Percentiles rank a stretch among this genome's conserved stretches.
These are phyloP conservation scores for Avena sativa DNA, from an alignment of 176 grass and related monocot species.

Conservation along the genomic window DNA sequence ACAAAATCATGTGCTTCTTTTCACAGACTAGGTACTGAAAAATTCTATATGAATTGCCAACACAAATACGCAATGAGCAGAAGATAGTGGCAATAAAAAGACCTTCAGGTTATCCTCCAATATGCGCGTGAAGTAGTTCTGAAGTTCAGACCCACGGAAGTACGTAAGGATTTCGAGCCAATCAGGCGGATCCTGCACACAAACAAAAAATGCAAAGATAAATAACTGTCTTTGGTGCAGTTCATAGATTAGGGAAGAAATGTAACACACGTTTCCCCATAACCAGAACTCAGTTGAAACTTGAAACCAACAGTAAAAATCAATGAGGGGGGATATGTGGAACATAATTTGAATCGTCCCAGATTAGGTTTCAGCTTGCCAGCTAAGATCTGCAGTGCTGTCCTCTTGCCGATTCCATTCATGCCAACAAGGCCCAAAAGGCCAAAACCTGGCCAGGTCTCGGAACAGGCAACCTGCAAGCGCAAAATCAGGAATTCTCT, in stretches of 20 bases:
- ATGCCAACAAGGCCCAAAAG: constrained; percentile 82
- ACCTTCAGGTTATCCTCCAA: constrained; percentile 94
- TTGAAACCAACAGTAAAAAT: no score
- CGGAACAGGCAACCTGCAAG: constrained; percentile 74
- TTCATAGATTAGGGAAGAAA: constrained; percentile 15
- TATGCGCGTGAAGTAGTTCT: constrained; percentile 94
- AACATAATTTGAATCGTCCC: constrained; percentile 79
- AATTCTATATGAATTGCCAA: not conserved
- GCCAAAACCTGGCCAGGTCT: constrained; percentile 88
- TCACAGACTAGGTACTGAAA: not conserved
- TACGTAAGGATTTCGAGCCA: constrained; percentile 95
- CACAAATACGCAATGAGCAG: not conserved
- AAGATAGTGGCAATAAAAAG: not conserved
- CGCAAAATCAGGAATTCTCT: constrained; percentile 26
- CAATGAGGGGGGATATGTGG: no score
- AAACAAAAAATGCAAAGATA: not conserved
- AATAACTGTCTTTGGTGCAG: constrained; percentile 9
- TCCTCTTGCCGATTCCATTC: constrained; percentile 92
- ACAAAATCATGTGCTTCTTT: not conserved
- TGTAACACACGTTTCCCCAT: no score
- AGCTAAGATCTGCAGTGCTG: constrained; percentile 79
- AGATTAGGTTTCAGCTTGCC: constrained; percentile 93
- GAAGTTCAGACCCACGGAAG: constrained; percentile 88
- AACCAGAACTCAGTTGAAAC: no score
- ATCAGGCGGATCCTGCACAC: constrained; percentile 77